These are phyloP conservation scores for Brachypodium distachyon DNA, from an alignment of 202 grass and related monocot species.

Conservation along the genomic window DNA sequence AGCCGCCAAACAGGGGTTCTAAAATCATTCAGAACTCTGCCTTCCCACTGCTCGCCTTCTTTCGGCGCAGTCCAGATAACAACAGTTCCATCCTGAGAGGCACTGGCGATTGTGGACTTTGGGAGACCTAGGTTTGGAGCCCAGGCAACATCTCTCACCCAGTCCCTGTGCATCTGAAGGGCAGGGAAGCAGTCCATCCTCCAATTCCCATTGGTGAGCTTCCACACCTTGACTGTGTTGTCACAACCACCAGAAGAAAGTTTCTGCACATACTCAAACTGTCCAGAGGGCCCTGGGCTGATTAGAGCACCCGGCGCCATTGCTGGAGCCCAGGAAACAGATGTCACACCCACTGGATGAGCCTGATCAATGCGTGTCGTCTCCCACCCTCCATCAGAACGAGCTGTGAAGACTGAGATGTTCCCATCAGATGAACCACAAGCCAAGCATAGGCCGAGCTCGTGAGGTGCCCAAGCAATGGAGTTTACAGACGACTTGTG, in stretches of 20 bases:
- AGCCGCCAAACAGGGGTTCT: conserved; percentile 68
- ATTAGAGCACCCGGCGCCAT: conserved; percentile 56
- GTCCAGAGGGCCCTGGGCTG: conserved; percentile 37
- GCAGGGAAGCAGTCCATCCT: conserved; percentile 82
- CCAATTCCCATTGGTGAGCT: conserved; percentile 66
- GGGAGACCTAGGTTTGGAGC: conserved; percentile 77
- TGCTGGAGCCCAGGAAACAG: conserved; percentile 64
- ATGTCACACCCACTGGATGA: conserved; percentile 69
- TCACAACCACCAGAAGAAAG: conserved; percentile 79
- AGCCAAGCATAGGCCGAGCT: conserved; percentile 63
- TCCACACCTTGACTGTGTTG: conserved; percentile 83
- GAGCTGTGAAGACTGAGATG: conserved; percentile 69
- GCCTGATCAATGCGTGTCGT: conserved; percentile 71
- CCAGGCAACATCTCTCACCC: conserved; percentile 69
- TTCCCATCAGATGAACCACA: conserved; percentile 82
- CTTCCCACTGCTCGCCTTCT: conserved; percentile 81
- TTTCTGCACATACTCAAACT: conserved; percentile 70
- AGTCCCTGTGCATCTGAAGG: conserved; percentile 68
- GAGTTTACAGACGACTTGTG: conserved; percentile 89
- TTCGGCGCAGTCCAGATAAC: conserved; percentile 68
- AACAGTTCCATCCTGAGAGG: conserved; percentile 78
- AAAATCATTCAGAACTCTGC: conserved; percentile 63
- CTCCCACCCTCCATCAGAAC: conserved; percentile 71
- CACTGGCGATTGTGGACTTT: conserved; percentile 74
- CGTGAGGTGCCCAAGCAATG: conserved; percentile 78